These are phyloP conservation scores for Mangifera indica DNA, from an alignment of 345 rosid species.

Conservation along the genomic window DNA sequence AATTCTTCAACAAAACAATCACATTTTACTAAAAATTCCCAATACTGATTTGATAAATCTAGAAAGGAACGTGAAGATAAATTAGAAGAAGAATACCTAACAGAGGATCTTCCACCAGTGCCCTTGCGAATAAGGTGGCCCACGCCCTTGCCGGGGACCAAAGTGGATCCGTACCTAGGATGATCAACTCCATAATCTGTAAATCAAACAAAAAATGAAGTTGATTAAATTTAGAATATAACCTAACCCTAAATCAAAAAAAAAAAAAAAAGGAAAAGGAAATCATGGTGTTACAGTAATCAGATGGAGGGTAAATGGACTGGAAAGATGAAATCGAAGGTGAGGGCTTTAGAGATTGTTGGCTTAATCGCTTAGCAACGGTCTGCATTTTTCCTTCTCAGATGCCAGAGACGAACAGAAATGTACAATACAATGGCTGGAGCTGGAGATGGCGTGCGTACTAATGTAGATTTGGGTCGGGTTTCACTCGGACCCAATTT, in stretches of 20 bases:
- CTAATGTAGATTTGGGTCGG: slow-evolving; percentile 5
- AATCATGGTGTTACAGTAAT: slow-evolving; percentile 46
- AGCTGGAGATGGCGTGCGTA: neutral
- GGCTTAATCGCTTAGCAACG: slow-evolving; percentile 60
- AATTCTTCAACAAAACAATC: neutral
- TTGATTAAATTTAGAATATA: neutral
- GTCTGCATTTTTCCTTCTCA: slow-evolving; percentile 60
- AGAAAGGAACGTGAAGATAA: neutral
- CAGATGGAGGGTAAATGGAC: slow-evolving; percentile 48
- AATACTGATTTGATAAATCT: neutral
- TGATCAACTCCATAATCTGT: slow-evolving; percentile 61
- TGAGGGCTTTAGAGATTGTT: slow-evolving; percentile 42
- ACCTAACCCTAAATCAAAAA: neutral
- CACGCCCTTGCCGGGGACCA: slow-evolving; percentile 57
- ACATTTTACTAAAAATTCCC: neutral
- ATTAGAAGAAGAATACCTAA: slow-evolving; percentile 49
- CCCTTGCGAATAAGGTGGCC: slow-evolving; percentile 96
- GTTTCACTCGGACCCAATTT: neutral
- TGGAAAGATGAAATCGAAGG: slow-evolving; percentile 48
- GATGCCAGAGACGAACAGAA: neutral
- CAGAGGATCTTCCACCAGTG: slow-evolving; percentile 98
- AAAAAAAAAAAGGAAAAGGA: neutral
- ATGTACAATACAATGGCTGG: neutral
- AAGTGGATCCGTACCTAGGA: slow-evolving; percentile 63
- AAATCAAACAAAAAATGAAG: slow-evolving; percentile 1